Conservation (phyloP, 768 basidiomycete species). For the Panaeolus papilionaceus region DNA sequence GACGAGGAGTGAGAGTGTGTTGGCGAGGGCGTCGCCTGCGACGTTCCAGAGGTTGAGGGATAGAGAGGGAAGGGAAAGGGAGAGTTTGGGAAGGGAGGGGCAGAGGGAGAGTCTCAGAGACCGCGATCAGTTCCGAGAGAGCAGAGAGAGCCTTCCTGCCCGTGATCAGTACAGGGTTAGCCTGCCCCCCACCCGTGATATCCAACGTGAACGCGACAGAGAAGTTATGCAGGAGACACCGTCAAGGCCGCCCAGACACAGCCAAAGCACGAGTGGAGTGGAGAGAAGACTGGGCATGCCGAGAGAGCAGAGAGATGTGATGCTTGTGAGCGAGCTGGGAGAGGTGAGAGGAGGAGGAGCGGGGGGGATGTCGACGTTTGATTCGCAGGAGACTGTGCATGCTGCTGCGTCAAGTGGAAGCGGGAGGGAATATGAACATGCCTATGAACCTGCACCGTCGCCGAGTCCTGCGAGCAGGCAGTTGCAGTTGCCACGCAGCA, state of each 20-base stretch:
- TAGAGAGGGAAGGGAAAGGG: slow-evolving; percentile 31
- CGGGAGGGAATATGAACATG: slow-evolving; percentile 33
- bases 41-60: slow-evolving; percentile 37
- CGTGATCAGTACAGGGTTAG: not conserved
- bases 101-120: not conserved
- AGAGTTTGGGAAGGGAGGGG: not conserved
- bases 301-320: slow-evolving; percentile 51
- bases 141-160: not conserved
- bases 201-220: not conserved
- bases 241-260: slow-evolving; percentile 26
- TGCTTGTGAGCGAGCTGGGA: slow-evolving; percentile 17
- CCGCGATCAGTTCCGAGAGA: not conserved
- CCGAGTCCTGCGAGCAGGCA: slow-evolving; percentile 49
- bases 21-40: slow-evolving; percentile 42
- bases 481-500: not conserved
- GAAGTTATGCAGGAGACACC: slow-evolving; percentile 26
- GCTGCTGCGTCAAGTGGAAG: slow-evolving; percentile 20
- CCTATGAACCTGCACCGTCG: slow-evolving; percentile 33
- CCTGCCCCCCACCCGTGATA: not conserved
- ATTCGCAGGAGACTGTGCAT: slow-evolving; percentile 51
- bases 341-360: slow-evolving; percentile 13
- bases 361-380: slow-evolving; percentile 37
- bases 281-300: slow-evolving; percentile 62
- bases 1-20: slow-evolving; percentile 39
- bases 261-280: not conserved